Evolutionary conservation across 768 basidiomycete genomes (phyloP).

Genomic region (Auricularia sp.): DNA sequence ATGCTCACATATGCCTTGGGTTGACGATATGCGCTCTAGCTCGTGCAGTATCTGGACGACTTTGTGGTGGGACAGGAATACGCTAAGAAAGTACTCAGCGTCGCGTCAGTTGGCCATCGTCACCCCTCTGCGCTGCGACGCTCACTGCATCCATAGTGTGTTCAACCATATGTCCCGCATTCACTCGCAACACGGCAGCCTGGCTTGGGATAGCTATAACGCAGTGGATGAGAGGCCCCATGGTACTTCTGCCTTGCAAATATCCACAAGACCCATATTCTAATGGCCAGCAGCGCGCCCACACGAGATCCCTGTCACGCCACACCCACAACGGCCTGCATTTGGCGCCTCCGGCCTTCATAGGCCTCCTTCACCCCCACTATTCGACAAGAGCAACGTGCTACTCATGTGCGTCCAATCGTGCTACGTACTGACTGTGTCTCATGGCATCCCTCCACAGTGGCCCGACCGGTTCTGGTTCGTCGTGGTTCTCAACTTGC

Average conservation of each 20-base stretch:
- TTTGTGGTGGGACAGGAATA: constrained; percentile 86
- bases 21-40: constrained; percentile 28
- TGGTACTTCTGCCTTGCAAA: constrained; percentile 16
- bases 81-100: constrained; percentile 89
- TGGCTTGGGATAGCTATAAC: constrained; percentile 14
- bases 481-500: constrained; percentile 6
- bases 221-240: constrained; percentile 13
- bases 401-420: constrained; percentile 63
- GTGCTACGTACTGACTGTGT: constrained; percentile 14
- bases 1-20: neutral
- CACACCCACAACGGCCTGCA: constrained; percentile 46
- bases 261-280: neutral
- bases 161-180: constrained; percentile 3
- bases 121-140: neutral
- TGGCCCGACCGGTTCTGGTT: constrained; percentile 81
- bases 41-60: constrained; percentile 76
- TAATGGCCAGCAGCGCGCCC: constrained; percentile 19
- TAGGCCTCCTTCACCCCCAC: constrained; percentile 34
- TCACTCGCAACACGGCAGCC: constrained; percentile 26
- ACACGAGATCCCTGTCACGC: constrained; percentile 43
- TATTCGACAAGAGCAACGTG: constrained; percentile 94
- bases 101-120: constrained; percentile 56
- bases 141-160: neutral
- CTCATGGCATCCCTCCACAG: constrained; percentile 15
- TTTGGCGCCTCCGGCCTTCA: constrained; percentile 27